Evolutionary conservation across 2,329 filamentous ascomycete genomes (phyloP).

Genomic region (Tolypocladium capitatum): DNA sequence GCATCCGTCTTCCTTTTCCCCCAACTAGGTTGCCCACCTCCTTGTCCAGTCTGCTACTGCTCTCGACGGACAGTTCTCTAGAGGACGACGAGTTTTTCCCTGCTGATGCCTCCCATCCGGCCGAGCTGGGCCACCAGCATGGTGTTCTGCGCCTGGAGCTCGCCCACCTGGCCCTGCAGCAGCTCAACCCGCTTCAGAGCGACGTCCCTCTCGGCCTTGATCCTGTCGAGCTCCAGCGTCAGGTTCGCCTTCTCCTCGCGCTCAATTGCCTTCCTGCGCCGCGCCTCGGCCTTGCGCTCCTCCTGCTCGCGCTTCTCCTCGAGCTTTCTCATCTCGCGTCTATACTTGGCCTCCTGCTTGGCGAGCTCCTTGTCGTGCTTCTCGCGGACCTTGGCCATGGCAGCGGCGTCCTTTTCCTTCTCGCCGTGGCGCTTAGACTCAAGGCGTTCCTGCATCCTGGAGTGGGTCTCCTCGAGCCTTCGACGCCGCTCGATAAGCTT

Average conservation of each 20-base stretch:
- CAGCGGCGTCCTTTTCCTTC: slow-evolving; percentile 34
- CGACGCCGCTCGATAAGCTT: slow-evolving; percentile 48
- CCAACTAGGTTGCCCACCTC: background rate
- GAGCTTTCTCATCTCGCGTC: slow-evolving; percentile 49
- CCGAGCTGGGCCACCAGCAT: slow-evolving; percentile 41
- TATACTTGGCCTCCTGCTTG: slow-evolving; percentile 54
- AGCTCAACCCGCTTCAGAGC: slow-evolving; percentile 39
- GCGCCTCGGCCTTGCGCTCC: slow-evolving; percentile 42
- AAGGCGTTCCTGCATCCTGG: slow-evolving; percentile 37
- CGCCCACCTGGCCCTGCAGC: slow-evolving; percentile 39
- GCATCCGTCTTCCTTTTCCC: background rate
- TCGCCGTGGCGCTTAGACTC: slow-evolving; percentile 31
- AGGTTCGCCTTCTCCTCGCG: slow-evolving; percentile 38
- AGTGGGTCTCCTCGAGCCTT: slow-evolving; percentile 50
- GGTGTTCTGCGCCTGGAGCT: slow-evolving; percentile 48
- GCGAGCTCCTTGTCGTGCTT: slow-evolving; percentile 50
- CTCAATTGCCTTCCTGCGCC: slow-evolving; percentile 36
- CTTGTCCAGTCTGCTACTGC: background rate
- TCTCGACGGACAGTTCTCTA: slow-evolving; percentile 1
- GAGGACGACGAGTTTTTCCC: slow-evolving; percentile 4
- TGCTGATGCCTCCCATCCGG: slow-evolving; percentile 24
- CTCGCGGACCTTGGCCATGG: slow-evolving; percentile 44
- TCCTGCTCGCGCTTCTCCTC: slow-evolving; percentile 52
- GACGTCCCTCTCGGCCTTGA: slow-evolving; percentile 36
- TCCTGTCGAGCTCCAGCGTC: slow-evolving; percentile 37